Conservation (phyloP, 768 basidiomycete genomes). For the Tricholomella constricta region DNA sequence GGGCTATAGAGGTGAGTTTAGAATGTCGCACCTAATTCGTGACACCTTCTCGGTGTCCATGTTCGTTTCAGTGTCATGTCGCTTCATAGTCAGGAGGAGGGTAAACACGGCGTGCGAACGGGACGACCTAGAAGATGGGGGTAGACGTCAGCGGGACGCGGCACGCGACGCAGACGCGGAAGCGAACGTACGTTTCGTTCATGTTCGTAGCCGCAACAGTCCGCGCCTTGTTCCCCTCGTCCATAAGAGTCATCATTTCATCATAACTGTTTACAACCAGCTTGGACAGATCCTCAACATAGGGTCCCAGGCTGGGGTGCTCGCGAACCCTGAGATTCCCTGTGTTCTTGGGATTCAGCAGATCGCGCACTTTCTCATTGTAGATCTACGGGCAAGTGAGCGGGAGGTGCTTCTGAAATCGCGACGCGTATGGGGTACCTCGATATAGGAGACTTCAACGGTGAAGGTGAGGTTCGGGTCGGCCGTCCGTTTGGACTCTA, state of each 20-base stretch:
- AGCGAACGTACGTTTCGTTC: conserved; percentile 85
- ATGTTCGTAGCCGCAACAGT: conserved; percentile 99
- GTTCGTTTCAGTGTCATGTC: conserved; percentile 79
- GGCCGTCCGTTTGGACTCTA: conserved; percentile 58
- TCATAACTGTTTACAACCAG: conserved; percentile 88
- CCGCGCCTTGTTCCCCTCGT: conserved; percentile 98
- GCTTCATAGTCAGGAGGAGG: conserved; percentile 89
- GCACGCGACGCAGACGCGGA: conserved; percentile 1
- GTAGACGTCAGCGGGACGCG: conserved; percentile 6
- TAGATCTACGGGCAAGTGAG: conserved; percentile 64
- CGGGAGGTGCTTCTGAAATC: background rate
- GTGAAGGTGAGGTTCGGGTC: conserved; percentile 79
- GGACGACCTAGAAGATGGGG: conserved; percentile 62
- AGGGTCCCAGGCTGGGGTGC: conserved; percentile 95
- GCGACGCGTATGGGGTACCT: conserved; percentile 47
- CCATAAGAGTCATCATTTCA: conserved; percentile 99
- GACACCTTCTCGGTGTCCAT: conserved; percentile 99
- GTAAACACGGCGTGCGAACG: conserved; percentile 99
- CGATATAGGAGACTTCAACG: conserved; percentile 98
- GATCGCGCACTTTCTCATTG: conserved; percentile 96
- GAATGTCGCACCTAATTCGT: conserved; percentile 72
- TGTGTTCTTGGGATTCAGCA: conserved; percentile 95
- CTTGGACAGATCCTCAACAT: conserved; percentile 96
- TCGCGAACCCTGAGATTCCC: conserved; percentile 97
- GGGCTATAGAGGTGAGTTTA: conserved; percentile 4